Base-by-base conservation (phyloP, 2,329 filamentous ascomycete species). In the Dryadomyces quercus-mongolicae region DNA sequence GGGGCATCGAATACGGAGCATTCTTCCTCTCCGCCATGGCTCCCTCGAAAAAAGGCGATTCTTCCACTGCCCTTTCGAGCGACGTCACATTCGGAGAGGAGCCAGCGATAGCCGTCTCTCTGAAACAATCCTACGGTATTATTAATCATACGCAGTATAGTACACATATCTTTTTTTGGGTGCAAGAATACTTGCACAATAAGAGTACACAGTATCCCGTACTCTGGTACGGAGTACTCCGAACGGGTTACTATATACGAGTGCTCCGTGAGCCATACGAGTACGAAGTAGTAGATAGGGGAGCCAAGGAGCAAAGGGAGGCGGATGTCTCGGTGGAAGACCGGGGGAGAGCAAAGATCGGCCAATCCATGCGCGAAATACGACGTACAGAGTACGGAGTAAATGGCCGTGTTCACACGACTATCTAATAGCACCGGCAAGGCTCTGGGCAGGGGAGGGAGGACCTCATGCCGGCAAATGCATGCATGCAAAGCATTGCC, bases 71-170 rank as follows among this genome's bases (percentile, higher is more conserved):
- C 16, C 20, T 8, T 25, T 16, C 22, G 38, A 52, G 25, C 50
- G 22, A 21, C 50, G 50, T 52, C 50, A 15, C 50, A 52, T 45
- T 18, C 50, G 50, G 50, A 45, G 50, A 52, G 50, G 50, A 52
- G 40, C 42, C 42, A 10, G 16, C 18, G 45, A 44, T 44, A 20
- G 50, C 42, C 20, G 49, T 51, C 15, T 31, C 49, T 51, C 42
- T 52, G 50, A 52, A 52, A 52, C 50, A 20, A 34, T 50, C 48
- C 48, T 49, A 49, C 25, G 25, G 25, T 31, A 31, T 31, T 31
- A 31, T 31, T 31, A 31, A 31, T 31, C 25, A 31, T 8, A 31
- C 4, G 25, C 25, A 31, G 25, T 5, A 31, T 31, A n/a, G n/a
- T n/a, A n/a, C n/a, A n/a, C n/a, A n/a, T n/a, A n/a, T n/a, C n/a